These are phyloP conservation scores for Pseudogymnoascus sp. DNA, from an alignment of 2,329 filamentous ascomycete genomes.

Conservation along the genomic window DNA sequence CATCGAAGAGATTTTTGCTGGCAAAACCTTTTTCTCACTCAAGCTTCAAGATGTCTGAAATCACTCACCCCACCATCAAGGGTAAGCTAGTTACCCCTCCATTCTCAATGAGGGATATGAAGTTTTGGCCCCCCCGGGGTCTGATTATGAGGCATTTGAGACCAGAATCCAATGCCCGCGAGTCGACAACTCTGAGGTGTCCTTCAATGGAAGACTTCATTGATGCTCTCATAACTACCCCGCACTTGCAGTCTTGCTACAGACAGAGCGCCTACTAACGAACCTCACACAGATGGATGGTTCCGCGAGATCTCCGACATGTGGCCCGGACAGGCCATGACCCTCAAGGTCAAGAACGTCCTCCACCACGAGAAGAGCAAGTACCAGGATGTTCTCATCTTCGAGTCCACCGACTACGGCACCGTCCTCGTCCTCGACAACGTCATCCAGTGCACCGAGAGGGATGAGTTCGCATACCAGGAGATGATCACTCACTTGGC, in stretches of 20 bases:
- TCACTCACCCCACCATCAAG: constrained; percentile 50
- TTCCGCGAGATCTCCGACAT: constrained; percentile 98
- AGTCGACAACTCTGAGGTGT: background rate
- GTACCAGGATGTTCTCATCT: constrained; percentile 98
- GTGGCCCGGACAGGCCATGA: constrained; percentile 99
- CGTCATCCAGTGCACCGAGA: constrained; percentile 97
- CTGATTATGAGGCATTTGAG: background rate
- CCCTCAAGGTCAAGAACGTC: constrained; percentile 92
- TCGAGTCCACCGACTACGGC: constrained; percentile 95
- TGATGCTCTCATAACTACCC: background rate
- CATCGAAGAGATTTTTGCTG: background rate
- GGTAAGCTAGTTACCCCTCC: constrained; percentile 35
- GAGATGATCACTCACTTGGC: constrained; percentile 99
- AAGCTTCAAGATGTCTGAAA: constrained; percentile 40
- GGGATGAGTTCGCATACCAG: constrained; percentile 98
- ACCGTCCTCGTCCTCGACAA: constrained; percentile 96
- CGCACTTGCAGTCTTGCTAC: constrained; percentile 7
- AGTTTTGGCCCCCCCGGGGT: background rate
- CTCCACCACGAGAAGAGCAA: constrained; percentile 98
- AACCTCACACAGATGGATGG: constrained; percentile 74
- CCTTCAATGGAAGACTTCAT: background rate
- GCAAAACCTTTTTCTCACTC: constrained; percentile 6
- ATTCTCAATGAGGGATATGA: constrained; percentile 3
- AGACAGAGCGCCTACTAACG: constrained; percentile 12
- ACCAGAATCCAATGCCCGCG: background rate